phyloP scores from a whole-genome alignment of 768 basidiomycete genomes.

The Serendipita vermifera region DNA sequence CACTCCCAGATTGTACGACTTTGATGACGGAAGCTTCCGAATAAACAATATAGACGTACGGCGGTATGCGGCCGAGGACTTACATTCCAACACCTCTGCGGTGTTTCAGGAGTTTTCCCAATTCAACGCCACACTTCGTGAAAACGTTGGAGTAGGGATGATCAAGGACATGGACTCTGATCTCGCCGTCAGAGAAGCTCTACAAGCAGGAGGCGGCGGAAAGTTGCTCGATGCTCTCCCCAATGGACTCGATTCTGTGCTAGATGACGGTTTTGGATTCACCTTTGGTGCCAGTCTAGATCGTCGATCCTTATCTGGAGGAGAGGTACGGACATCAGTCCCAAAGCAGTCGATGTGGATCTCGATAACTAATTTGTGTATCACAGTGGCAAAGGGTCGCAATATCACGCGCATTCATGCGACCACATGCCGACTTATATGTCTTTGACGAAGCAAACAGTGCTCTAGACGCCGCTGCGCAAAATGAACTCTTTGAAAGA shows the following conservation, averaged over 20 bases:
- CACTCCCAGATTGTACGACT: conserved; percentile 6
- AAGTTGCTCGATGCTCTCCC: conserved; percentile 52
- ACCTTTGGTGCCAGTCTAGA: conserved; percentile 11
- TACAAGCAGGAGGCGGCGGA: conserved; percentile 59
- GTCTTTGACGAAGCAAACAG: conserved; percentile 74
- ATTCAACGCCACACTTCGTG: conserved; percentile 60
- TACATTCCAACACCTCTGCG: conserved; percentile 62
- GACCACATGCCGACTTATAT: conserved; percentile 68
- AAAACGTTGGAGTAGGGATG: conserved; percentile 78
- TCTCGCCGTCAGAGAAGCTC: conserved; percentile 46
- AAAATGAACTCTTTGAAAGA: conserved; percentile 66
- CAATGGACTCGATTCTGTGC: conserved; percentile 55
- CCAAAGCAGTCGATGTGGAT: not conserved
- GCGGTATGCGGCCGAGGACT: conserved; percentile 49
- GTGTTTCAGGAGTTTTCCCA: conserved; percentile 81
- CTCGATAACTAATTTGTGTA: not conserved
- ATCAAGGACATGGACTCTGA: conserved; percentile 48
- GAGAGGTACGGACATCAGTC: conserved; percentile 1
- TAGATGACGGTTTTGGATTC: conserved; percentile 34
- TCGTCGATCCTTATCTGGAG: not conserved
- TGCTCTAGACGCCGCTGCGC: conserved; percentile 70
- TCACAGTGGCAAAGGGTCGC: conserved; percentile 77
- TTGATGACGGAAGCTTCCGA: conserved; percentile 43
- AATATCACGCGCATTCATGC: conserved; percentile 77
- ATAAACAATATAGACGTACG: conserved; percentile 63